Percentiles rank a stretch among this genome's conserved stretches.
phyloP scores from a whole-genome alignment of 169 alveolate genomes.

The Cyclospora cayetanensis region DNA sequence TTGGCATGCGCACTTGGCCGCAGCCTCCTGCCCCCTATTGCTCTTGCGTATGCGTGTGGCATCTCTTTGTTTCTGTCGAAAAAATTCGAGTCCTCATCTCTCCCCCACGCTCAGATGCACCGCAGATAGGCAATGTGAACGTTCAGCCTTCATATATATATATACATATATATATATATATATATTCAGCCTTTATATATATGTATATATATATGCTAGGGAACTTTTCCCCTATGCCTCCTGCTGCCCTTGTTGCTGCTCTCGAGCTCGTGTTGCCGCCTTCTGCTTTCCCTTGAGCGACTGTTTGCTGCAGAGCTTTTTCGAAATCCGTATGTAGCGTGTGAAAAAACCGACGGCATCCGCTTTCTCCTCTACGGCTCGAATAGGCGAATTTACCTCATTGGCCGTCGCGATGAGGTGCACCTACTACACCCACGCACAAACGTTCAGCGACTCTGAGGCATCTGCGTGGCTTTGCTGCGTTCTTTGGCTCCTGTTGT shows the following conservation, averaged over 20 bases:
- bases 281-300: not conserved
- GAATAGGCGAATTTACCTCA: constrained; percentile 83
- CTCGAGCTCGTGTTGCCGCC: not conserved
- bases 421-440: not conserved
- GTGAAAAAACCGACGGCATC: constrained; percentile 93
- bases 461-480: not conserved
- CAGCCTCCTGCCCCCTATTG: not conserved
- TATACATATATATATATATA: not conserved
- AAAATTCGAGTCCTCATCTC: not conserved
- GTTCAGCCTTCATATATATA: not conserved
- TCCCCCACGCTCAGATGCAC: not conserved
- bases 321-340: constrained; percentile 88
- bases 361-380: constrained; percentile 80
- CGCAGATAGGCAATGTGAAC: not conserved
- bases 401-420: constrained; percentile 88
- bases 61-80: not conserved
- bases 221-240: not conserved
- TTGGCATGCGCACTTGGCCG: not conserved
- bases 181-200: not conserved
- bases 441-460: not conserved
- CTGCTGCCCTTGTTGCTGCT: not conserved
- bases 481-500: too few relatives aligned
- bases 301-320: constrained; percentile 60
- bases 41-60: not conserved
- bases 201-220: not conserved